These are phyloP conservation scores for Crithidia acanthocephali DNA, from an alignment of 208 protist genomes.

Conservation along the genomic window DNA sequence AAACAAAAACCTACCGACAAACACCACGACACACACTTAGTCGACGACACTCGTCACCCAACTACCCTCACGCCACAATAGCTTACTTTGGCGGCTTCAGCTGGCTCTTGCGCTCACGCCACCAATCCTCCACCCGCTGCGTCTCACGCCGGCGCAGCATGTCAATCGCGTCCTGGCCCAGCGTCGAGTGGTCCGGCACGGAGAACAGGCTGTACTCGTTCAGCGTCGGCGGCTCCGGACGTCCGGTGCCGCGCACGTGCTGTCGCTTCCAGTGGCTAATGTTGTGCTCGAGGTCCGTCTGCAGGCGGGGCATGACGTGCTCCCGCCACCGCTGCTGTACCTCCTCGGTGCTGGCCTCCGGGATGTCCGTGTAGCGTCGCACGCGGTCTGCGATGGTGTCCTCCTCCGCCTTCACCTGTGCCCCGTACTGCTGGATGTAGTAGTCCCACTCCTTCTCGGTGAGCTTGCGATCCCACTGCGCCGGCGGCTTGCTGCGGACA, in stretches of 20 bases:
- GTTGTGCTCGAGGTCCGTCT: slow-evolving; percentile 85
- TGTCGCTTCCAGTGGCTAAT: slow-evolving; percentile 68
- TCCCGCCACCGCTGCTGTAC: slow-evolving; percentile 79
- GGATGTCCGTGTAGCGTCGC: slow-evolving; percentile 58
- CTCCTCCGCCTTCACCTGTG: slow-evolving; percentile 83
- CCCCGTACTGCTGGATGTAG: slow-evolving; percentile 72
- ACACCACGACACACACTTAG: no score
- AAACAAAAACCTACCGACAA: not conserved
- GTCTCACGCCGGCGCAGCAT: slow-evolving; percentile 77
- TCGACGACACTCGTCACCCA: no score
- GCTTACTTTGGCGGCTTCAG: slow-evolving; percentile 68
- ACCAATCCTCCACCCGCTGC: slow-evolving; percentile 74
- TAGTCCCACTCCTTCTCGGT: slow-evolving; percentile 83
- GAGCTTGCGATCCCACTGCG: slow-evolving; percentile 74
- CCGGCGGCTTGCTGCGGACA: slow-evolving; percentile 32
- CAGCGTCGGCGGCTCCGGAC: slow-evolving; percentile 40
- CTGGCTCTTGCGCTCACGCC: slow-evolving; percentile 70
- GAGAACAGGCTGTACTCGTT: slow-evolving; percentile 83
- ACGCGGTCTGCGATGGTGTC: slow-evolving; percentile 62
- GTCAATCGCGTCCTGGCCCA: slow-evolving; percentile 84
- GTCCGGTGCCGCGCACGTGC: slow-evolving; percentile 38
- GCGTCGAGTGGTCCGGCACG: slow-evolving; percentile 61
- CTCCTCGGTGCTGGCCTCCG: slow-evolving; percentile 56
- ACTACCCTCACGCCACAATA: no score
- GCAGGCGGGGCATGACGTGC: slow-evolving; percentile 69